Base-by-base conservation (phyloP, 1,284 basidiomycete species). In the Naganishia sp. region DNA sequence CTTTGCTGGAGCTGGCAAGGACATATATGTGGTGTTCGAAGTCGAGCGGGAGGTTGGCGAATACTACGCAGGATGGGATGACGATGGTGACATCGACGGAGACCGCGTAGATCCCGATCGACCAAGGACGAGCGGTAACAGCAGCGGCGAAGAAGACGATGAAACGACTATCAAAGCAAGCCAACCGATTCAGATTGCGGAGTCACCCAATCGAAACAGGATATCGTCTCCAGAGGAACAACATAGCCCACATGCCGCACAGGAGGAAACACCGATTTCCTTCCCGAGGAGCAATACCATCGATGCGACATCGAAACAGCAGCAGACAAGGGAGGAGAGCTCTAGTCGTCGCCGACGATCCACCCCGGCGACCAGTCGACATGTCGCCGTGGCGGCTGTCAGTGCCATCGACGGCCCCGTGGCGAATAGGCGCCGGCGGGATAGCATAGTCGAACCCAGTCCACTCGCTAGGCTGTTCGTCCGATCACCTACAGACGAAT, bases 1-100 rank as follows among this genome's bases (percentile, higher is more conserved):
- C 25, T 74, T 82, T 28, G 87, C 85, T 39, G 90, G 90, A 0
- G 84, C 86, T 1, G 85, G 85, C 63, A 83, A 85, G 13, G 90
- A 92, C 73, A 90, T 93, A 67, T 87, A 71, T 17, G 71, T 90
- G 83, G 87, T 94, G 13, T 94, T 95, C 74, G 90, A 93, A 71
- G 84, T 93, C 11, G 89, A 90, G 72, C 85, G 88, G 32, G 87
- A 89, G 69, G 82, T 86, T 13, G 78, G 78, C 3, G 71, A 69
- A 21, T 76, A 72, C 65, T 80, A 80, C 63, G 60, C 68, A 0
- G 76, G 73, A 11, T 79, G 76, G 77, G 78, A 82, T 55, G 74
- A 81, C 41, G 85, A 85, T 31, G 86, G 82, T 65, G 85, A 85
- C 10, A 76, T 87, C 18, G 73, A 70, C 32, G 74, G 72, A 13